Percentiles rank a stretch among this genome's conserved stretches.
These are phyloP conservation scores for Aspergillus amoenus DNA, from an alignment of 2,329 filamentous ascomycete genomes.

Conservation along the genomic window DNA sequence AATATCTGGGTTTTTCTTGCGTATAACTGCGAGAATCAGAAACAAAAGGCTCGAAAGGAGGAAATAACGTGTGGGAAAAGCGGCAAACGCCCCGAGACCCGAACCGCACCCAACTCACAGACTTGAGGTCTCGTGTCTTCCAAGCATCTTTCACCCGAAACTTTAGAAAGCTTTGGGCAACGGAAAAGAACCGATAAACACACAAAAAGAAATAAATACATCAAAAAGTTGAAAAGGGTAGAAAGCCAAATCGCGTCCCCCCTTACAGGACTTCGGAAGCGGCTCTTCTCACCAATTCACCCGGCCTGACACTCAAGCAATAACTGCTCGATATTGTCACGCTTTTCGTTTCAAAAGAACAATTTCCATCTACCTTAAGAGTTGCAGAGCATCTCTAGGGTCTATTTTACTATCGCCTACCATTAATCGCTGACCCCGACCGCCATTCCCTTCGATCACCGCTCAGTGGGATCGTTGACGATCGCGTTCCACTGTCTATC, in stretches of 20 bases:
- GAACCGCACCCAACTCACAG: constrained; percentile 15
- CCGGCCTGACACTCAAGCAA: constrained; percentile 7
- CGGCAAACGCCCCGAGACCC: constrained; percentile 22
- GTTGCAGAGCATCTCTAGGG: constrained; percentile 40
- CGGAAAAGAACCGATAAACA: constrained; percentile 5
- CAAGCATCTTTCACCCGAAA: constrained; percentile 24
- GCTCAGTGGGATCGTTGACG: constrained; percentile 15
- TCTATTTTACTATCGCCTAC: constrained; percentile 16
- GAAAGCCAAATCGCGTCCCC: neutral
- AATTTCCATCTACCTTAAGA: constrained; percentile 26
- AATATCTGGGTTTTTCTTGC: constrained; percentile 7
- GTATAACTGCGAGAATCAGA: constrained; percentile 11
- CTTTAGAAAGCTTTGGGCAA: constrained; percentile 22
- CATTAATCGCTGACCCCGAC: constrained; percentile 18
- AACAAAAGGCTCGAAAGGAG: constrained; percentile 14
- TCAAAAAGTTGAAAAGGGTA: constrained; percentile 10
- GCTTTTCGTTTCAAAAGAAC: constrained; percentile 21
- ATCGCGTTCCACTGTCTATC: constrained; percentile 22
- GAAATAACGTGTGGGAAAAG: constrained; percentile 13
- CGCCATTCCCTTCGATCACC: constrained; percentile 16
- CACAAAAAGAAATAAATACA: constrained; percentile 10
- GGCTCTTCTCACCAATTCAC: constrained; percentile 15
- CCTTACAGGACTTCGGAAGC: constrained; percentile 15
- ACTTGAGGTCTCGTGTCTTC: constrained; percentile 27
- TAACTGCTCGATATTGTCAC: constrained; percentile 17